phyloP scores from a whole-genome alignment of 495 filamentous ascomycete genomes.

The Niebla homalea region DNA sequence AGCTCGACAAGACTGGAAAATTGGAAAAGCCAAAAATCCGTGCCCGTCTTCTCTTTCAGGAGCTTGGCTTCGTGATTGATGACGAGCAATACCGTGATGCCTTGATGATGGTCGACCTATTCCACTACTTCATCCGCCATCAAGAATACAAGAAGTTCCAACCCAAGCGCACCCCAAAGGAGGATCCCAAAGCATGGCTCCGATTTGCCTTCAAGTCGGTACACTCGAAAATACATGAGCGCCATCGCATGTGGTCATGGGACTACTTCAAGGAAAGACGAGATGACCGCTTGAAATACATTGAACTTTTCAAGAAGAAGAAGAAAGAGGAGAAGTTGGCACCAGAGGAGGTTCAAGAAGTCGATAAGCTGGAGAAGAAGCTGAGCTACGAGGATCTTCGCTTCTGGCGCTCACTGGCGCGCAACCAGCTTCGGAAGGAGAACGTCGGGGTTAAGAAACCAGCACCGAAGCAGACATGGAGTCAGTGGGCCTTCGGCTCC shows the following conservation, averaged over 20 bases:
- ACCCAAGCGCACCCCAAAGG: constrained; percentile 71
- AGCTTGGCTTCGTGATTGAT: constrained; percentile 88
- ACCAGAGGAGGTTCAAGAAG: constrained; percentile 52
- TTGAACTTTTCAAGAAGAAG: constrained; percentile 83
- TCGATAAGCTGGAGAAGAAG: constrained; percentile 72
- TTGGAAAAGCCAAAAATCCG: constrained; percentile 76
- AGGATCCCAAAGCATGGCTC: constrained; percentile 86
- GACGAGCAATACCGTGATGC: constrained; percentile 94
- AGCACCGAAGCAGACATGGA: constrained; percentile 59
- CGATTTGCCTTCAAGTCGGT: constrained; percentile 80
- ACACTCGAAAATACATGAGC: constrained; percentile 83
- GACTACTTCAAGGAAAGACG: constrained; percentile 82
- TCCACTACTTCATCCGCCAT: constrained; percentile 95
- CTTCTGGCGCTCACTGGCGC: constrained; percentile 88
- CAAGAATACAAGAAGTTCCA: constrained; percentile 93
- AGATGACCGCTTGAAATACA: constrained; percentile 81
- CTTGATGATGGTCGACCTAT: constrained; percentile 93
- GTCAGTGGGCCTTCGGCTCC: constrained; percentile 71
- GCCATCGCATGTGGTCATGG: constrained; percentile 86
- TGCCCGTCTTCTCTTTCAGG: constrained; percentile 80
- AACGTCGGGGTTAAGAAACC: constrained; percentile 68
- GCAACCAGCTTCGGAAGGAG: constrained; percentile 90
- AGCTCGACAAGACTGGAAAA: constrained; percentile 82
- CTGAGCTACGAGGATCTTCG: constrained; percentile 89
- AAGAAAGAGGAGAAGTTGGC: constrained; percentile 67